Evolutionary conservation across 352 stramenopile species (phyloP).

Genomic region (Phytophthora lateralis): DNA sequence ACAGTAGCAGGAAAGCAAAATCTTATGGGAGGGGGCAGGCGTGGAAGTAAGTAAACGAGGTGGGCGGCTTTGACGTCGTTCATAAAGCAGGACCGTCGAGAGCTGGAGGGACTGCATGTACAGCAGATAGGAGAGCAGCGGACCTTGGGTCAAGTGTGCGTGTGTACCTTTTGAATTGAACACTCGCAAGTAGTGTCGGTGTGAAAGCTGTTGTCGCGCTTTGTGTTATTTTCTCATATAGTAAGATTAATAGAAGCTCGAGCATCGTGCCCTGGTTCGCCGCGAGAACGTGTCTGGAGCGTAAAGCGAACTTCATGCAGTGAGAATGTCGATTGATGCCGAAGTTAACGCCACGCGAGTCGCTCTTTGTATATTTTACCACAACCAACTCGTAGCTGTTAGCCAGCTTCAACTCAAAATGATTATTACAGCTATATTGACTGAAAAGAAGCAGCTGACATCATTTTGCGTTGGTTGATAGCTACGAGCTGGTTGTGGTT

Average conservation of each 20-base stretch:
- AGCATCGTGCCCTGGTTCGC: no score
- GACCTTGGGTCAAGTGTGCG: constrained; percentile 10
- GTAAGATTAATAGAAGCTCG: background rate
- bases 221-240: background rate
- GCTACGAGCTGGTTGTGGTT: no score
- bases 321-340: no score
- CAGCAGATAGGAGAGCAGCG: constrained; percentile 27
- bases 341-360: no score
- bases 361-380: no score
- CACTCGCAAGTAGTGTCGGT: constrained; percentile 17
- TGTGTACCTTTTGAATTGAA: constrained; percentile 37
- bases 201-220: background rate
- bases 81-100: constrained; percentile 17
- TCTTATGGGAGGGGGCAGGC: background rate
- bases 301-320: no score
- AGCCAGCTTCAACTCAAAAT: no score
- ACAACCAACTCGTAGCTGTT: no score
- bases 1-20: background rate
- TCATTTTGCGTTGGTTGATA: no score
- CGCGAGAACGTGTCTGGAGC: no score
- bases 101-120: constrained; percentile 22
- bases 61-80: constrained; percentile 23
- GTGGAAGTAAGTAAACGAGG: constrained; percentile 26
- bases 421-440: no score
- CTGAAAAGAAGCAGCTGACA: no score